Evolutionary conservation across 208 protist species (phyloP).

Genomic region (Crithidia thermophila): DNA sequence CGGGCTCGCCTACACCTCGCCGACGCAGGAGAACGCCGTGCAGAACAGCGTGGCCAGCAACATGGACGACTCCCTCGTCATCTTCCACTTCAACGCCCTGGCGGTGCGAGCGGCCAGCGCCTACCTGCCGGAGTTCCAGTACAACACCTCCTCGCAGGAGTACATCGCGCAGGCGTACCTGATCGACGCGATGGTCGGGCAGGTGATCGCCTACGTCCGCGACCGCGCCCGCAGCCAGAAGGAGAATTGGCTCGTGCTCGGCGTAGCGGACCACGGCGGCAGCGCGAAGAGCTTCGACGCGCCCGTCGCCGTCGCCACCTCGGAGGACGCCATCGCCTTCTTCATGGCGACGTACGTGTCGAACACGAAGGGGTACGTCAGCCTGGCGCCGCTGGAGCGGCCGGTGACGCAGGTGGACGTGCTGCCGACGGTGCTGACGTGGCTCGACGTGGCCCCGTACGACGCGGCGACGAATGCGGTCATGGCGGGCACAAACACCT

Average conservation of each 20-base stretch:
- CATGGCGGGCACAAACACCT: slow-evolving; percentile 36
- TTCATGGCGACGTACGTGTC: slow-evolving; percentile 65
- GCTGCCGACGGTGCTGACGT: slow-evolving; percentile 70
- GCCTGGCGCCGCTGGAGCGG: slow-evolving; percentile 40
- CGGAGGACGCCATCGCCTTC: slow-evolving; percentile 55
- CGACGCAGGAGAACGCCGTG: slow-evolving; percentile 30
- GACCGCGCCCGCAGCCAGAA: slow-evolving; percentile 54
- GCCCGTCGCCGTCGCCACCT: slow-evolving; percentile 45
- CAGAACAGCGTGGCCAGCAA: slow-evolving; percentile 44
- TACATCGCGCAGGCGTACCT: slow-evolving; percentile 76
- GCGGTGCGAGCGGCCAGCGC: slow-evolving; percentile 52
- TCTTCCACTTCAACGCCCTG: slow-evolving; percentile 77
- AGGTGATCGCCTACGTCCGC: slow-evolving; percentile 63
- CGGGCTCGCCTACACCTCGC: slow-evolving; percentile 34
- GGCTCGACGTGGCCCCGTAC: slow-evolving; percentile 68
- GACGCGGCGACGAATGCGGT: slow-evolving; percentile 48
- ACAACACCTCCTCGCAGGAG: slow-evolving; percentile 41
- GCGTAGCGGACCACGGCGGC: slow-evolving; percentile 67
- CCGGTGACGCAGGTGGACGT: slow-evolving; percentile 72
- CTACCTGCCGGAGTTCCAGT: slow-evolving; percentile 53
- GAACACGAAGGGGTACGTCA: slow-evolving; percentile 42
- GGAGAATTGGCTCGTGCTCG: slow-evolving; percentile 85
- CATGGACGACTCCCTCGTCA: slow-evolving; percentile 53
- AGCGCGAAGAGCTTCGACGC: slow-evolving; percentile 43
- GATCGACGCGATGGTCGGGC: slow-evolving; percentile 68